phyloP scores from a whole-genome alignment of 768 basidiomycete species.

The Kwoniella bestiolae region DNA sequence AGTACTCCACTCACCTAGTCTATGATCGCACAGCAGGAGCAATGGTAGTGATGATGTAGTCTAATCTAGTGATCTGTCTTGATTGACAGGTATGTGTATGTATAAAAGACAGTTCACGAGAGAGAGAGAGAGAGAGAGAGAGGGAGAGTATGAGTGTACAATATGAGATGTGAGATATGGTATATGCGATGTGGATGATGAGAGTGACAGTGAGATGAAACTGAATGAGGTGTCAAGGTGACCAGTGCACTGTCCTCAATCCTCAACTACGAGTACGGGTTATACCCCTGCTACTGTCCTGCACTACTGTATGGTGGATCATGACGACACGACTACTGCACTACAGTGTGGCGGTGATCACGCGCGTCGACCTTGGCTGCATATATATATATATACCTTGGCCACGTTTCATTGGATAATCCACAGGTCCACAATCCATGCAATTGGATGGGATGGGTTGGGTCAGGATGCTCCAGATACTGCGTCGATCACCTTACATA shows the following conservation, averaged over 20 bases:
- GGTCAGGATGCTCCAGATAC: too few relatives aligned
- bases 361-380: not conserved
- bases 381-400: not conserved
- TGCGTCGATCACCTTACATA: not conserved
- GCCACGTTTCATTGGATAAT: not conserved
- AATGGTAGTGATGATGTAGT: not conserved
- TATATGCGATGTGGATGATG: not conserved
- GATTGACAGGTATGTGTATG: conserved; percentile 12
- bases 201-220: not conserved
- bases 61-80: conserved; percentile 9
- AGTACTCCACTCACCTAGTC: conserved; percentile 9
- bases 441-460: not conserved
- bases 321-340: not conserved
- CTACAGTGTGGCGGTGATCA: not conserved
- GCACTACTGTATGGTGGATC: not conserved
- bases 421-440: too few relatives aligned
- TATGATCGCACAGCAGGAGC: not conserved
- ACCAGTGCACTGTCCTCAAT: too few relatives aligned
- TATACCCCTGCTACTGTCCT: not conserved
- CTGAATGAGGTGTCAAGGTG: conserved; percentile 1
- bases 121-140: not conserved
- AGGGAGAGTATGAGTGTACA: not conserved
- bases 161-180: not conserved
- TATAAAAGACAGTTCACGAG: conserved; percentile 13
- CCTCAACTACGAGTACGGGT: too few relatives aligned